Evolutionary conservation across 768 basidiomycete genomes (phyloP).

Genomic region (Leccinum obscurum): DNA sequence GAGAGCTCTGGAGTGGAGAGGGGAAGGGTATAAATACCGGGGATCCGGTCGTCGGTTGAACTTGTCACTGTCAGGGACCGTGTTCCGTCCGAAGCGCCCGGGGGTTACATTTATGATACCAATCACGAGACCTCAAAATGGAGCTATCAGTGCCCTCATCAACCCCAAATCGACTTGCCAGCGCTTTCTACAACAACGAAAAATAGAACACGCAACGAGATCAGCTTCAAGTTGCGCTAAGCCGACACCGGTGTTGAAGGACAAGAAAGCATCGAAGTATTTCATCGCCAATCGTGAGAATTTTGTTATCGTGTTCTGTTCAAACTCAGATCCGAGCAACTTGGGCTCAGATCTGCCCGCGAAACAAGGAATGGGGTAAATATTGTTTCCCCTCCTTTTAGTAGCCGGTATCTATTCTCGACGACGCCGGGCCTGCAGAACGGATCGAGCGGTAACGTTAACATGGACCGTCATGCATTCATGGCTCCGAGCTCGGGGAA

Average conservation of each 20-base stretch:
- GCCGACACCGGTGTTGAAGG: background rate
- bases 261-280: too few species aligned
- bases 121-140: background rate
- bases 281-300: background rate
- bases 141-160: background rate
- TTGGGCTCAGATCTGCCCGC: too few species aligned
- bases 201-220: background rate
- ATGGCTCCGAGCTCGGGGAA: background rate
- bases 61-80: background rate
- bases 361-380: too few species aligned
- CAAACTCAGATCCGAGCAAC: too few species aligned
- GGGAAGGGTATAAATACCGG: constrained; percentile 11
- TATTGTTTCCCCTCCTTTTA: too few species aligned
- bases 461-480: too few species aligned
- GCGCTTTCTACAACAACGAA: background rate
- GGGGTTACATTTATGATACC: background rate
- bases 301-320: background rate
- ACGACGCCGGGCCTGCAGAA: too few species aligned
- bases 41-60: background rate
- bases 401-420: too few species aligned
- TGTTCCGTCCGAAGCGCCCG: constrained; percentile 19
- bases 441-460: too few species aligned
- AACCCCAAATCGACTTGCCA: background rate
- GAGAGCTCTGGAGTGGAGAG: too few species aligned
- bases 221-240: background rate